Evolutionary conservation across 139 green algal genomes (phyloP).

Genomic region (Mesotaenium endlicherianum): DNA sequence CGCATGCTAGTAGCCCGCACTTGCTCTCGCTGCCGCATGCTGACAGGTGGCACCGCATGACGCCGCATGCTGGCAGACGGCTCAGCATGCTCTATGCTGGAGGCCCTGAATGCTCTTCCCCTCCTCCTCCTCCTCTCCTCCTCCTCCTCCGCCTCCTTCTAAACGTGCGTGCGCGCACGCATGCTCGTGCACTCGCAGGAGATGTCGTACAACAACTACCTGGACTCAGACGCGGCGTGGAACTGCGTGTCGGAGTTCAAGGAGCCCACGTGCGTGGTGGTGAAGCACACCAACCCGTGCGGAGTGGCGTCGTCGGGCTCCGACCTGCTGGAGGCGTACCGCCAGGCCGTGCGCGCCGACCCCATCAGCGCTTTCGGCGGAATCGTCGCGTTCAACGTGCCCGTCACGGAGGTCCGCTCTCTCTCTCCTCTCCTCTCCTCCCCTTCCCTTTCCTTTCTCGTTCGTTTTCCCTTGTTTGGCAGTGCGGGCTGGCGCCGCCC

Average conservation of each 20-base stretch:
- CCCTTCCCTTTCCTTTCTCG: background rate
- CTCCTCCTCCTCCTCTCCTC: too few species aligned
- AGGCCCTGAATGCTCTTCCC: too few species aligned
- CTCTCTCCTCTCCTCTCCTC: background rate
- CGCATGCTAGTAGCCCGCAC: too few species aligned
- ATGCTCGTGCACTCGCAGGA: too few species aligned
- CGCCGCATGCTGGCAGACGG: too few species aligned
- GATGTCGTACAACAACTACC: conserved; percentile 99
- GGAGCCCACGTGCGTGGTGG: conserved; percentile 89
- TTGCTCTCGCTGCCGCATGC: too few species aligned
- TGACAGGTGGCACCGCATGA: too few species aligned
- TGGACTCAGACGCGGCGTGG: conserved; percentile 88
- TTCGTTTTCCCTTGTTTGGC: background rate
- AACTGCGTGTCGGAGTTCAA: conserved; percentile 71
- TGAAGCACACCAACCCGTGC: conserved; percentile 99
- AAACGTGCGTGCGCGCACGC: too few species aligned
- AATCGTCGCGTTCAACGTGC: conserved; percentile 98
- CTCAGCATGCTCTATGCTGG: too few species aligned
- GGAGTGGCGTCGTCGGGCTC: conserved; percentile 69
- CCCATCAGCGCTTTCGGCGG: conserved; percentile 94
- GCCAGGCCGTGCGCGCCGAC: conserved; percentile 87
- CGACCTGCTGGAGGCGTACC: conserved; percentile 85
- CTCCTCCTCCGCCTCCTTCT: too few species aligned
- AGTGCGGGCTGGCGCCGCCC: too few species aligned
- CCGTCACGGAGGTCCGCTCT: conserved; percentile 47